phyloP scores from a whole-genome alignment of 2,329 filamentous ascomycete species.

The Pseudogymnoascus sp. region DNA sequence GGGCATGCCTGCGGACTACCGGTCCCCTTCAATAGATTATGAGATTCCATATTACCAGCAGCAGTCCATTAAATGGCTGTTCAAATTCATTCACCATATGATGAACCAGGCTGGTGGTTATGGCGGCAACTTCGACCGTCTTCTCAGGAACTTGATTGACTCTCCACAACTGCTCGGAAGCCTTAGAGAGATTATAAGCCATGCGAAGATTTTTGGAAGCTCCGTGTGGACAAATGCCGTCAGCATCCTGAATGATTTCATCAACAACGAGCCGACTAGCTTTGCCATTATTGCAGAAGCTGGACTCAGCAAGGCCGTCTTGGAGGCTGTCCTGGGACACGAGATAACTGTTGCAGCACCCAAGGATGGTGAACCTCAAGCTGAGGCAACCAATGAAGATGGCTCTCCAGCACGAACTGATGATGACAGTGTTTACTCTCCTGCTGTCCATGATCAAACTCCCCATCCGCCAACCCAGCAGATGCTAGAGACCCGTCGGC shows the following conservation, averaged over 20 bases:
- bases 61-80: constrained; percentile 83
- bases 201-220: constrained; percentile 74
- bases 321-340: constrained; percentile 67
- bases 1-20: constrained; percentile 64
- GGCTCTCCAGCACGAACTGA: constrained; percentile 19
- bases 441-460: constrained; percentile 28
- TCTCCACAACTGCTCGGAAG: constrained; percentile 76
- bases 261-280: constrained; percentile 97
- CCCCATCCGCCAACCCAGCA: constrained; percentile 47
- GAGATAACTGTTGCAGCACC: constrained; percentile 22
- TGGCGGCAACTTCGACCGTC: constrained; percentile 76
- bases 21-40: constrained; percentile 82
- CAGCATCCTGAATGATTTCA: constrained; percentile 87
- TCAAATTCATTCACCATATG: constrained; percentile 94
- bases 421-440: constrained; percentile 22
- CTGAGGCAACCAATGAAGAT: constrained; percentile 26
- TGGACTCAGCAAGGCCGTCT: constrained; percentile 75
- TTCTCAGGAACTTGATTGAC: constrained; percentile 89
- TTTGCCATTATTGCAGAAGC: constrained; percentile 94
- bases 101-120: constrained; percentile 67
- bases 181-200: constrained; percentile 72
- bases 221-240: constrained; percentile 94
- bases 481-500: constrained; percentile 38
- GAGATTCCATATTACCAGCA: constrained; percentile 89
- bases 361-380: constrained; percentile 20